Conservation (phyloP, 352 stramenopile species). For the Phytophthora lateralis region DNA sequence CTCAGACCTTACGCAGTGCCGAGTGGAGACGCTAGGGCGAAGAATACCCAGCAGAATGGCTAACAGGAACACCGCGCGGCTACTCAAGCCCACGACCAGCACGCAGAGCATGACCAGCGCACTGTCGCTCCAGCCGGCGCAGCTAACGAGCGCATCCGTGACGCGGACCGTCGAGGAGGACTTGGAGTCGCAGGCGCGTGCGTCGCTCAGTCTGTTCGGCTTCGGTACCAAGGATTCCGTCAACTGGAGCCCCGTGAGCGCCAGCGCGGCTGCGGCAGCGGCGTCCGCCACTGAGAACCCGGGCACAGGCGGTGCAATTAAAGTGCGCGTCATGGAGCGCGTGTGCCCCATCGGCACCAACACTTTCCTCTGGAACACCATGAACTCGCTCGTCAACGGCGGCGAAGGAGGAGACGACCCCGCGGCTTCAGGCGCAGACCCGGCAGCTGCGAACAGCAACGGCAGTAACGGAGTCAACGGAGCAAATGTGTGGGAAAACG, state of each 20-base stretch:
- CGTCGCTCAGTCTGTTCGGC: slow-evolving; percentile 72
- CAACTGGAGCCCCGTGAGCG: slow-evolving; percentile 62
- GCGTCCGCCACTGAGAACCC: slow-evolving; percentile 21
- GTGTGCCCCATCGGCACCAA: slow-evolving; percentile 71
- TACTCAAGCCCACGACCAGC: slow-evolving; percentile 39
- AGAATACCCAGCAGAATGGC: slow-evolving; percentile 16
- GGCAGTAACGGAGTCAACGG: slow-evolving; percentile 14
- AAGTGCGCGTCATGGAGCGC: slow-evolving; percentile 58
- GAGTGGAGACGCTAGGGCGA: neutral
- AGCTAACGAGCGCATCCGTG: slow-evolving; percentile 36
- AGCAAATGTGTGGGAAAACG: slow-evolving; percentile 27
- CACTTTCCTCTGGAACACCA: slow-evolving; percentile 63
- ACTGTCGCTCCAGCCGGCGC: slow-evolving; percentile 47
- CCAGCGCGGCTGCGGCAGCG: slow-evolving; percentile 31
- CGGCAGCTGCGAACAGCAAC: slow-evolving; percentile 14
- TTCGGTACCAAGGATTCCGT: slow-evolving; percentile 64
- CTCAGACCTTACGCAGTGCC: neutral
- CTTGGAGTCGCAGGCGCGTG: slow-evolving; percentile 63
- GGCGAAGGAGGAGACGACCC: slow-evolving; percentile 28
- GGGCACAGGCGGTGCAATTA: slow-evolving; percentile 28
- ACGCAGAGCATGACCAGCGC: slow-evolving; percentile 50
- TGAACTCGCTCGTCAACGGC: slow-evolving; percentile 46
- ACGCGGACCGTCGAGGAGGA: slow-evolving; percentile 53
- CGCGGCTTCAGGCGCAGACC: slow-evolving; percentile 14
- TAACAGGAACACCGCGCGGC: slow-evolving; percentile 23